A percentile compares a stretch with the other conserved stretches of the same genome.
phyloP scores from a whole-genome alignment of 352 stramenopile genomes.

The Phytopythium sindhum region DNA sequence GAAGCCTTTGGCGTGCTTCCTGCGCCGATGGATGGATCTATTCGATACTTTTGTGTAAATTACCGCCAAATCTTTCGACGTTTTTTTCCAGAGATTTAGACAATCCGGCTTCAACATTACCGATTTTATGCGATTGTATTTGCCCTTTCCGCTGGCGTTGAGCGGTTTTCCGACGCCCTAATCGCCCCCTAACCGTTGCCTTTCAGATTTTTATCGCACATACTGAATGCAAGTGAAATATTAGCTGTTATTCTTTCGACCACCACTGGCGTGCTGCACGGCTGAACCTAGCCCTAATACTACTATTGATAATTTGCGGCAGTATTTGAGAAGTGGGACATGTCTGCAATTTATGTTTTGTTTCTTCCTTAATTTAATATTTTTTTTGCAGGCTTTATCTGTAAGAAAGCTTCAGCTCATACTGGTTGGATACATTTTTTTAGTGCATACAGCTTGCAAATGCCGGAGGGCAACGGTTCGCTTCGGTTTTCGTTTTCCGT shows the following conservation, averaged over 20 bases:
- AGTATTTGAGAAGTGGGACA: neutral
- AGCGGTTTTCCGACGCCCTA: neutral
- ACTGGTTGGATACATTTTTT: neutral
- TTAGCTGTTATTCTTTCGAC: neutral
- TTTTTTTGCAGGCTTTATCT: neutral
- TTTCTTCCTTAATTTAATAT: neutral
- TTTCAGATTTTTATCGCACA: neutral
- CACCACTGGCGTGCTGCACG: neutral
- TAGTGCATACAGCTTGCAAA: neutral
- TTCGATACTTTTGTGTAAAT: neutral
- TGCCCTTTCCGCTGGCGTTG: neutral
- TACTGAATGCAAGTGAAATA: neutral
- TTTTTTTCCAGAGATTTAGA: constrained; percentile 3
- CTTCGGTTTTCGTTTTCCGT: neutral
- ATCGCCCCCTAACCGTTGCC: neutral
- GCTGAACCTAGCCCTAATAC: neutral
- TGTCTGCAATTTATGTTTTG: neutral
- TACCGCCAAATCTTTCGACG: constrained; percentile 1
- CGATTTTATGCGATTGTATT: neutral
- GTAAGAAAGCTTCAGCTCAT: too few relatives aligned
- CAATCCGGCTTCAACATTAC: neutral
- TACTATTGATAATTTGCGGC: neutral
- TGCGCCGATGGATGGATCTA: neutral
- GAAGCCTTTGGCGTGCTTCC: neutral
- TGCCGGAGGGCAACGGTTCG: neutral